phyloP scores from a whole-genome alignment of 208 protist genomes.

The Entamoeba invadens region DNA sequence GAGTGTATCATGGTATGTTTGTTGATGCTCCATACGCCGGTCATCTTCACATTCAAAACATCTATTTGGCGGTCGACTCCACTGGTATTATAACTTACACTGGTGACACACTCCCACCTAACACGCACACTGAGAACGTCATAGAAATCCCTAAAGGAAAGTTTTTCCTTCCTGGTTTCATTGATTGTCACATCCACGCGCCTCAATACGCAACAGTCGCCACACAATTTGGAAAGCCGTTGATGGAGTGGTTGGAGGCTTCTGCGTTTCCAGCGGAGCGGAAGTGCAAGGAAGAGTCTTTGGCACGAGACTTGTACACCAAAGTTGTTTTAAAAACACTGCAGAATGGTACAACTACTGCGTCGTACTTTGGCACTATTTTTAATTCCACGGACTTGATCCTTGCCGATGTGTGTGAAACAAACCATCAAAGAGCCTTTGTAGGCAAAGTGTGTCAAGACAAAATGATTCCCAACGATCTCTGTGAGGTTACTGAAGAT shows the following conservation, averaged over 20 bases:
- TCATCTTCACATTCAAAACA: too few species aligned
- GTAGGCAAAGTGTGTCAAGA: constrained; percentile 60
- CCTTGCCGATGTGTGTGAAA: constrained; percentile 44
- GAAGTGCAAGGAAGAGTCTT: constrained; percentile 52
- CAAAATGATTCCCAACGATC: constrained; percentile 60
- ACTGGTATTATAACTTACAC: too few species aligned
- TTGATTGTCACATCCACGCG: constrained; percentile 72
- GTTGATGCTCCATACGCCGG: too few species aligned
- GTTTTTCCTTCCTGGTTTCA: constrained; percentile 58
- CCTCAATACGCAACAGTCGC: constrained; percentile 59
- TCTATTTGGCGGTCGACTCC: too few species aligned
- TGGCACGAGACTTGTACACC: constrained; percentile 52
- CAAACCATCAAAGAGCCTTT: constrained; percentile 57
- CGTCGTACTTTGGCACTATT: constrained; percentile 64
- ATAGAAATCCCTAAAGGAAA: too few species aligned
- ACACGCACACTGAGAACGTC: too few species aligned
- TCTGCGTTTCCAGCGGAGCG: constrained; percentile 70
- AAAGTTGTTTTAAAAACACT: constrained; percentile 35
- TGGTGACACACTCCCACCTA: too few species aligned
- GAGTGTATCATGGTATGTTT: too few species aligned
- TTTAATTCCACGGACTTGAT: constrained; percentile 54
- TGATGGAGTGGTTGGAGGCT: constrained; percentile 66
- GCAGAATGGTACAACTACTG: constrained; percentile 64
- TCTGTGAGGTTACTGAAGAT: constrained; percentile 55
- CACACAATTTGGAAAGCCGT: constrained; percentile 55